Base-by-base conservation (phyloP, 148 eudicot species). In the Talinum fruticosum region DNA sequence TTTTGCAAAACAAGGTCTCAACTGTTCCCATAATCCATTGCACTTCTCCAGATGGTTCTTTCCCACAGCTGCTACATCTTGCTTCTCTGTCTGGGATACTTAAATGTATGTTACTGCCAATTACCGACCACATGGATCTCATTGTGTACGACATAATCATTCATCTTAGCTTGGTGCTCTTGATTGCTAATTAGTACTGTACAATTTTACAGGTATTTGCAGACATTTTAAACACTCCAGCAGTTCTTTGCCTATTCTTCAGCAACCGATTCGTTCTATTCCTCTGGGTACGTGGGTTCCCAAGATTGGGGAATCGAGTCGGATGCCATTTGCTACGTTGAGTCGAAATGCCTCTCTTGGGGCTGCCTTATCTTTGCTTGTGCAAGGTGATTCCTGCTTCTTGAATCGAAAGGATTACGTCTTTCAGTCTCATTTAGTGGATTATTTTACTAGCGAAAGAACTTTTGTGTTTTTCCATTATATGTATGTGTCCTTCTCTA, bases 251-350 rank as follows among this genome's bases (percentile, higher is more conserved):
- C 97, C 98, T 24, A 88, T 94, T 81, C 97, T 94, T 85, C 93
- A 92, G 77, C 90, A 86, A 75, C 97, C 98, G 68, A 94, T 94
- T 41, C 85, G 85, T 83, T 80, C 91, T 54, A 87, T 94, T 85
- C 94, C 91, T 85, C 59, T 94, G 83, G 98, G 98, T 72, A 92
- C 97, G 23, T 90, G 98, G 98, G 98, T 92, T 83, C 97, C 98
- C 3, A 90, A 89, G 84, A 89, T 90, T 75, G 95, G 98, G 65
- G 97, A 92, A 65, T 73, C 98, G 51, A 90, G 79, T 81, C 83
- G 84, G 74, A 85, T 59, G 37, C 91, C 93, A 57, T 86, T 94
- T 77, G 97, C 95, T 59, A 92, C 88, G 90, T 76, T 94, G 84
- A 92, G 88, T 85, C 90, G 87, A 33, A 87, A 84, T 83, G 92